phyloP scores from a whole-genome alignment of 2,329 filamentous ascomycete genomes.

The Sclerotinia nivalis region DNA sequence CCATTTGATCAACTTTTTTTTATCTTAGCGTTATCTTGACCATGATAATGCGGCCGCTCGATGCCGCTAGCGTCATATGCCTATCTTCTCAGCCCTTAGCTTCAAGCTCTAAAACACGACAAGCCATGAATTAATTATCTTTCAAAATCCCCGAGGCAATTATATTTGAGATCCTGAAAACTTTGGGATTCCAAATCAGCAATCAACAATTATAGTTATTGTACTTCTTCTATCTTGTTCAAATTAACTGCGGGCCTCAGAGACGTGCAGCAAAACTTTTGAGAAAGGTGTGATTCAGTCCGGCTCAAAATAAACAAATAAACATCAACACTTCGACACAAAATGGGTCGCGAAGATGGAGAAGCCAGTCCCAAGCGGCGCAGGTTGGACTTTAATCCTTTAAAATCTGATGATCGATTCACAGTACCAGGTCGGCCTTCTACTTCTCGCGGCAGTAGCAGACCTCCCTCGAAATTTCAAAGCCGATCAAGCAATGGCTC shows the following conservation, averaged over 20 bases:
- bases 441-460: slow-evolving; percentile 32
- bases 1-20: slow-evolving; percentile 19
- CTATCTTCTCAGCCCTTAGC: neutral
- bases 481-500: slow-evolving; percentile 39
- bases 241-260: neutral
- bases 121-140: neutral
- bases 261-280: neutral
- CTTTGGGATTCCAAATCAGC: neutral
- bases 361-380: slow-evolving; percentile 61
- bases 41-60: slow-evolving; percentile 16
- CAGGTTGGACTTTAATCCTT: slow-evolving; percentile 61
- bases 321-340: slow-evolving; percentile 11
- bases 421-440: slow-evolving; percentile 41
- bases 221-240: neutral
- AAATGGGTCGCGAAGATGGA: slow-evolving; percentile 45
- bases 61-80: neutral
- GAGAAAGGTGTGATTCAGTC: neutral
- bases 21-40: slow-evolving; percentile 22
- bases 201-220: neutral
- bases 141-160: neutral
- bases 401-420: slow-evolving; percentile 57
- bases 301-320: slow-evolving; percentile 13
- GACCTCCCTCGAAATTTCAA: slow-evolving; percentile 44
- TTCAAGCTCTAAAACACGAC: neutral
- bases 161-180: neutral